These are phyloP conservation scores for Ustilago crameri DNA, from an alignment of 1,284 basidiomycete genomes.

Conservation along the genomic window DNA sequence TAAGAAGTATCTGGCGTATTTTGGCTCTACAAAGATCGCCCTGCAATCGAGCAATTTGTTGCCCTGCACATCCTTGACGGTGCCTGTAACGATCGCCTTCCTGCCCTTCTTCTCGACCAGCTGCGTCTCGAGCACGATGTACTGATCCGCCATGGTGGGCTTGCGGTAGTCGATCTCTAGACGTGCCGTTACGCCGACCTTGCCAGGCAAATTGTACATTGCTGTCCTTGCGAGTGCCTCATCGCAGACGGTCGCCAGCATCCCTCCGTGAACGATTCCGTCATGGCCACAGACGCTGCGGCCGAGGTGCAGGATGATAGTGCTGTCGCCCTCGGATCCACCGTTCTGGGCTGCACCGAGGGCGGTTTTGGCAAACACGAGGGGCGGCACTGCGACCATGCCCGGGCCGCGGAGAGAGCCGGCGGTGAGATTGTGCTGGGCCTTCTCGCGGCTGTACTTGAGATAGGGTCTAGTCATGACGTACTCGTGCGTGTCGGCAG, in stretches of 20 bases:
- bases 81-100: conserved; percentile 79
- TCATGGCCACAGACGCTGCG: conserved; percentile 87
- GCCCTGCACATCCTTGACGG: conserved; percentile 81
- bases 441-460: conserved; percentile 75
- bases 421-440: conserved; percentile 82
- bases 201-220: conserved; percentile 75
- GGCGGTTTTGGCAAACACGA: conserved; percentile 63
- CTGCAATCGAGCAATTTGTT: conserved; percentile 82
- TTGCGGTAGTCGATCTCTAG: conserved; percentile 67
- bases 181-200: conserved; percentile 89
- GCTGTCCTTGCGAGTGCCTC: conserved; percentile 83
- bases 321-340: conserved; percentile 60
- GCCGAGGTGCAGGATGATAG: conserved; percentile 81
- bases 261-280: conserved; percentile 91
- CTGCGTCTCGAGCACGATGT: conserved; percentile 76
- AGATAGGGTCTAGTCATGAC: conserved; percentile 76
- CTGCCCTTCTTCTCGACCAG: conserved; percentile 78
- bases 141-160: conserved; percentile 67
- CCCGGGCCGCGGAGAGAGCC: conserved; percentile 83
- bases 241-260: conserved; percentile 89
- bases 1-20: conserved; percentile 78
- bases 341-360: conserved; percentile 52
- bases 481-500: conserved; percentile 50
- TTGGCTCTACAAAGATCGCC: conserved; percentile 83
- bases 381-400: conserved; percentile 57